Base-by-base conservation (phyloP, 495 filamentous ascomycete genomes). In the Penicillium cosmopolitanum region DNA sequence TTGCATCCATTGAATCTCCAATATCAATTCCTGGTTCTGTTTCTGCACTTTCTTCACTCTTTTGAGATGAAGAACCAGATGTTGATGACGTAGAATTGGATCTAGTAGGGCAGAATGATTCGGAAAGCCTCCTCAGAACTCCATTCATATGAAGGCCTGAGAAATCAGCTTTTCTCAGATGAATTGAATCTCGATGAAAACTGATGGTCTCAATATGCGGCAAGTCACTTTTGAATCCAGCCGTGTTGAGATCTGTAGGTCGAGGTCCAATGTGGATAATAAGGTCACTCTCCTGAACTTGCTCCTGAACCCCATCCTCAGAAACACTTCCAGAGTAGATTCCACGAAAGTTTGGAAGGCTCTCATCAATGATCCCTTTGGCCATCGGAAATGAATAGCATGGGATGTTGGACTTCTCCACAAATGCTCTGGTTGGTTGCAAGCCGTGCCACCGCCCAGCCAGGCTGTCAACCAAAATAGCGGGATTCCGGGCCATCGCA, bases 281-380 rank as follows among this genome's bases (percentile, higher is more conserved):
- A 23, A 63, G 13, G 16, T 63, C 60, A n/a, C 55, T 55, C 1
- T 16, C n/a, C 36, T 58, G 55, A 6, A 63, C 18, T 36, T 55
- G 43, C 19, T 63, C 51, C 3, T 16, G 40, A 5, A 63, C 51
- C 8, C 42, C 43, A 31, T 44, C 43, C 2, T 55, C 51, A 21
- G 55, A 63, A 4, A 28, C 43, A 8, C 0, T 4, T 25, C 47
- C 56, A n/a, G 35, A 35, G 28, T 58, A 48, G 7, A 23, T 28
- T 25, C 60, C 55, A 15, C 51, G 51, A 12, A 58, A 63, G 15
- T 55, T 58, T 0, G 51, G 13, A 21, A 55, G 23, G 13, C 18
- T 58, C 25, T 63, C 60, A 43, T 63, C 46, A 36, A 58, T 52
- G 12, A 63, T 33, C 1, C 60, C 60, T 16, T 63, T 63, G 8